A percentile compares a stretch with the other conserved stretches of the same genome.
Evolutionary conservation across 176 grass and related monocot species (phyloP).

Genomic region (Carex myosuroides): DNA sequence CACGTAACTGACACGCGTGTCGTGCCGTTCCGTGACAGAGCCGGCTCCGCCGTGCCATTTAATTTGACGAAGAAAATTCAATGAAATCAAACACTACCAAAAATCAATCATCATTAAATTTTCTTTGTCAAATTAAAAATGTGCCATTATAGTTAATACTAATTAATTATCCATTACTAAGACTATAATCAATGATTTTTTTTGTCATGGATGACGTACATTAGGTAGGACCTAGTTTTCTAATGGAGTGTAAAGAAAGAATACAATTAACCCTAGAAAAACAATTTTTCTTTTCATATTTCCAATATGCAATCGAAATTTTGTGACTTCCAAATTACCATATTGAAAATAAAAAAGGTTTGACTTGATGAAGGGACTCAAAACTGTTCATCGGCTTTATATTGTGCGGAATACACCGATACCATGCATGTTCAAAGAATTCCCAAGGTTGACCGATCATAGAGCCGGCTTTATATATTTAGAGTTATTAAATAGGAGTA

Average conservation of each 20-base stretch:
- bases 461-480: neutral
- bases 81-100: neutral
- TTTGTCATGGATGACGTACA: neutral
- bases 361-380: neutral
- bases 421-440: neutral
- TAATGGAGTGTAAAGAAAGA: neutral
- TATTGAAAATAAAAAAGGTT: neutral
- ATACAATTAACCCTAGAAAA: neutral
- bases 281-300: neutral
- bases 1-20: too few relatives aligned
- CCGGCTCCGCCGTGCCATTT: too few relatives aligned
- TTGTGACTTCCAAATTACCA: too few relatives aligned
- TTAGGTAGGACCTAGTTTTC: neutral
- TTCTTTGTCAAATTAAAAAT: neutral
- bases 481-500: neutral
- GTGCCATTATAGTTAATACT: neutral
- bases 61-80: too few relatives aligned
- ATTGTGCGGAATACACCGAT: neutral
- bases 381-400: neutral
- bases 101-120: neutral
- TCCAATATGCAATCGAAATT: too few relatives aligned
- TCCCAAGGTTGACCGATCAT: neutral
- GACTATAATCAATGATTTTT: neutral
- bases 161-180: neutral
- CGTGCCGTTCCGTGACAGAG: too few relatives aligned